phyloP scores from a whole-genome alignment of 371 early-diverging fungal genomes.

The Enterocytospora artemiae region DNA sequence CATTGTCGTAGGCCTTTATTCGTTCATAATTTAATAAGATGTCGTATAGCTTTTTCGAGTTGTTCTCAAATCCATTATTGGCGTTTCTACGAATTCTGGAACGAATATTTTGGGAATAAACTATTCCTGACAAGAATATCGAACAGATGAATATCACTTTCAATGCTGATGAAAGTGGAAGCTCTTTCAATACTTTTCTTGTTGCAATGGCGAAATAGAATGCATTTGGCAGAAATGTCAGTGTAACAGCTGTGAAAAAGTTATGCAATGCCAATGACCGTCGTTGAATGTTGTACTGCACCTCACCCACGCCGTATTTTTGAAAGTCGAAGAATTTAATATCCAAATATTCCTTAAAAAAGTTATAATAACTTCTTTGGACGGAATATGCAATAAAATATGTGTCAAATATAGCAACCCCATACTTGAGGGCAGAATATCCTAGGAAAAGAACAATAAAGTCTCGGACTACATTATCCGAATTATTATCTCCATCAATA shows the following conservation, averaged over 20 bases:
- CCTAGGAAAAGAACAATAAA: neutral
- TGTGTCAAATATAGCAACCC: constrained; percentile 6
- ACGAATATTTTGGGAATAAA: neutral
- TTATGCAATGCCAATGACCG: constrained; percentile 5
- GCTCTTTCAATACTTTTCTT: neutral
- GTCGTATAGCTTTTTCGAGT: constrained; percentile 25
- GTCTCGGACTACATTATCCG: neutral
- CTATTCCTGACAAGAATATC: constrained; percentile 2
- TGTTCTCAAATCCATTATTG: constrained; percentile 20
- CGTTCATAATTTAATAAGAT: constrained; percentile 26
- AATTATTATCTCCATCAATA: neutral
- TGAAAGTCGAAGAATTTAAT: constrained; percentile 8
- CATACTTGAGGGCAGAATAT: neutral
- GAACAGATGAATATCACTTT: neutral
- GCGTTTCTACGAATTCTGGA: neutral
- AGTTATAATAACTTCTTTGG: constrained; percentile 6
- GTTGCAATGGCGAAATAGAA: constrained; percentile 4
- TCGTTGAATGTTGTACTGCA: constrained; percentile 16
- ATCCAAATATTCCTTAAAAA: constrained; percentile 17
- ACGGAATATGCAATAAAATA: constrained; percentile 18
- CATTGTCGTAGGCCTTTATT: constrained; percentile 24
- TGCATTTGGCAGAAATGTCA: constrained; percentile 8
- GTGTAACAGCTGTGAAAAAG: constrained; percentile 13
- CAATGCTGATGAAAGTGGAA: neutral
- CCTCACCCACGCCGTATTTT: constrained; percentile 20